Percentiles rank a stretch among this genome's conserved stretches.
Evolutionary conservation across 2,329 filamentous ascomycete species (phyloP).

Genomic region (Pseudocercospora vitis): DNA sequence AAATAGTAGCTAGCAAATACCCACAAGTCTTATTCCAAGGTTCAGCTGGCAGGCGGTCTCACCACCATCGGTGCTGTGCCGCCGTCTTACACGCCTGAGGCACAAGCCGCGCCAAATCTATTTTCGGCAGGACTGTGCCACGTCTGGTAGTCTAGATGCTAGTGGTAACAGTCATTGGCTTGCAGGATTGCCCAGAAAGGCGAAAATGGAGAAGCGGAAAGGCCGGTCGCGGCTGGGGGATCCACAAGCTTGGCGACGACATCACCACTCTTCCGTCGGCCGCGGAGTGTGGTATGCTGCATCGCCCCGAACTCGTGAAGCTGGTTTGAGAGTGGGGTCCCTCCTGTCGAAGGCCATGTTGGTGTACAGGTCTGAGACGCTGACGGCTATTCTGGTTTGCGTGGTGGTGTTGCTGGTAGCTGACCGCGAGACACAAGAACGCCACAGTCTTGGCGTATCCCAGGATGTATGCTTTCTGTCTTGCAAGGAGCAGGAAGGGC

Average conservation of each 20-base stretch:
- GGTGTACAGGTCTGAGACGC: neutral
- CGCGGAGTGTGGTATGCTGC: neutral
- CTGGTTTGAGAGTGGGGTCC: neutral
- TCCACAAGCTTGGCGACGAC: neutral
- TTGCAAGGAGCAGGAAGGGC: neutral
- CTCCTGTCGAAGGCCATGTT: neutral
- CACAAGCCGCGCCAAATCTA: too few relatives aligned
- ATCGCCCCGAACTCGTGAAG: neutral
- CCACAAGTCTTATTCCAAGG: too few relatives aligned
- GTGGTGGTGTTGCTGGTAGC: neutral
- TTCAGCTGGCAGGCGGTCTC: too few relatives aligned
- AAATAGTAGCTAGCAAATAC: too few relatives aligned
- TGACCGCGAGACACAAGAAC: constrained; percentile 6
- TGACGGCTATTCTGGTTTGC: constrained; percentile 1
- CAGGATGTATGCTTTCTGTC: neutral
- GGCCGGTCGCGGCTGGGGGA: too few relatives aligned
- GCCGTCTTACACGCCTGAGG: too few relatives aligned
- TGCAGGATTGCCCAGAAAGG: constrained; percentile 1
- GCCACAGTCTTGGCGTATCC: neutral
- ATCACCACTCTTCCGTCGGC: neutral
- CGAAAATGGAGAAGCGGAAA: constrained; percentile 1
- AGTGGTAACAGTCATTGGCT: neutral
- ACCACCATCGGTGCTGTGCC: too few relatives aligned
- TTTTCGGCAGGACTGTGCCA: too few relatives aligned
- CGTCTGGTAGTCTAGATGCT: neutral